These are phyloP conservation scores for Cladosporium sp. DNA, from an alignment of 2,329 filamentous ascomycete species.

Conservation along the genomic window DNA sequence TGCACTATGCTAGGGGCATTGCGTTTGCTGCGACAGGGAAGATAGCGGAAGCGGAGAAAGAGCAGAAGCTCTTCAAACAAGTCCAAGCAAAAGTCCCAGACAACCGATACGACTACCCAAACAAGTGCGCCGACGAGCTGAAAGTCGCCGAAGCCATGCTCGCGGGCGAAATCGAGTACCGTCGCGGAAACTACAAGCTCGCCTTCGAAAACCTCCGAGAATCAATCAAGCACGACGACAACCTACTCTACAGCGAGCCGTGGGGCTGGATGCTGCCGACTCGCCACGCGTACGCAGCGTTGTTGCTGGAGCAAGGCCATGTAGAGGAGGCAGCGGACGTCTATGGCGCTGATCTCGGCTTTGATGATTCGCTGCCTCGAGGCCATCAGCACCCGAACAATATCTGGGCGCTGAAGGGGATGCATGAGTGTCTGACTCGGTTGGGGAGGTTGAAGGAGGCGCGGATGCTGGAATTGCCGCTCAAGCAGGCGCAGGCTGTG, in stretches of 20 bases:
- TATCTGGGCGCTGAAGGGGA: slow-evolving; percentile 73
- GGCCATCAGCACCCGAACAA: slow-evolving; percentile 70
- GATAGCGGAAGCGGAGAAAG: slow-evolving; percentile 55
- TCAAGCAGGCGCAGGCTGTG: slow-evolving; percentile 54
- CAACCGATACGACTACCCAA: slow-evolving; percentile 68
- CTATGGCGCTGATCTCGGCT: slow-evolving; percentile 44
- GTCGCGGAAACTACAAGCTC: slow-evolving; percentile 55
- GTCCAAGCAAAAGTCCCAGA: slow-evolving; percentile 49
- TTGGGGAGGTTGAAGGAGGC: slow-evolving; percentile 41
- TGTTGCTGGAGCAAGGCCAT: slow-evolving; percentile 64
- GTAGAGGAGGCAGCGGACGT: slow-evolving; percentile 40
- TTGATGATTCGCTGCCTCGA: slow-evolving; percentile 55
- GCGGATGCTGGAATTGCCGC: slow-evolving; percentile 48
- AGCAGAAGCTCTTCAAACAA: slow-evolving; percentile 52
- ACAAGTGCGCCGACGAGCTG: slow-evolving; percentile 64
- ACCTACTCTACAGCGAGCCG: slow-evolving; percentile 68
- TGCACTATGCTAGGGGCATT: slow-evolving; percentile 67
- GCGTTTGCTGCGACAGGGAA: slow-evolving; percentile 62
- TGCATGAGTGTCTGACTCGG: slow-evolving; percentile 69
- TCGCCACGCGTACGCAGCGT: slow-evolving; percentile 66
- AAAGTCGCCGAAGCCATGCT: slow-evolving; percentile 63
- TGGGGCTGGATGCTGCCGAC: slow-evolving; percentile 79
- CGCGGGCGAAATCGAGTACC: slow-evolving; percentile 72
- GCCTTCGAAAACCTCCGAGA: slow-evolving; percentile 60
- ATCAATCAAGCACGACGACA: slow-evolving; percentile 61